Evolutionary conservation across 441 rosid species (phyloP), one percentile per base, ranked within the genome.

Genomic region (Euphorbia celastroides): DNA sequence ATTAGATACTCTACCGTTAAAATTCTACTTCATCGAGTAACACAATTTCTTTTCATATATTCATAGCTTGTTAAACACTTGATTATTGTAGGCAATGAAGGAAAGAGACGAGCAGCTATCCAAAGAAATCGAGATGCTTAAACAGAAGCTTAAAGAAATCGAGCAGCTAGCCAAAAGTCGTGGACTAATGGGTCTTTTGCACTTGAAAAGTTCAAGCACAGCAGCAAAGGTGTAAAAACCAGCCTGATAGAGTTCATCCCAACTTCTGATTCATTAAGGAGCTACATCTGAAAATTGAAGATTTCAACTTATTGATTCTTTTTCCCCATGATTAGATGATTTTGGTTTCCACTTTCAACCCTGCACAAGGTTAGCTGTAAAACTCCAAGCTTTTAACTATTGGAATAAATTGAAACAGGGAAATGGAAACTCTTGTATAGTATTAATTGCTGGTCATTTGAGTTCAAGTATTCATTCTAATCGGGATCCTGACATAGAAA

Each of bases 121-220:
- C 61, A 79, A 67, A 76, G 83, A 85, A 82, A 68, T 91, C 31
- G 81, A 82, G 27, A 77, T 72, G 64, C 85, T 93, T 27, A 77
- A 61, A 58, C 77, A 76, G 22, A 87, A 87, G 69, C 77, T 93
- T 70, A 80, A 70, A 57, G 93, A 91, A 77, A 70, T 93, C 31
- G 98, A 89, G 83, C 81, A 82, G 72, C 93, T 86, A 34, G 88
- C 95, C 7, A 84, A 60, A 63, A 72, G 76, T 59, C 82, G 77
- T n/a, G 93, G 99, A 44, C 87, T 93, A 50, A 44, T 75, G 12
- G 93, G 93, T 52, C 26, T 82, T 19, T 77, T 86, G 68, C 76
- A 79, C 75, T 61, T 85, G 63, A 88, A 73, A 77, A 81, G 70
- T 60, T 72, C 66, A 69, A 25, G 31, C 69, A 12, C 64, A 48